Percentiles rank a stretch among this genome's conserved stretches.
phyloP scores from a whole-genome alignment of 305 asterid species.

The Solanum hybrid region DNA sequence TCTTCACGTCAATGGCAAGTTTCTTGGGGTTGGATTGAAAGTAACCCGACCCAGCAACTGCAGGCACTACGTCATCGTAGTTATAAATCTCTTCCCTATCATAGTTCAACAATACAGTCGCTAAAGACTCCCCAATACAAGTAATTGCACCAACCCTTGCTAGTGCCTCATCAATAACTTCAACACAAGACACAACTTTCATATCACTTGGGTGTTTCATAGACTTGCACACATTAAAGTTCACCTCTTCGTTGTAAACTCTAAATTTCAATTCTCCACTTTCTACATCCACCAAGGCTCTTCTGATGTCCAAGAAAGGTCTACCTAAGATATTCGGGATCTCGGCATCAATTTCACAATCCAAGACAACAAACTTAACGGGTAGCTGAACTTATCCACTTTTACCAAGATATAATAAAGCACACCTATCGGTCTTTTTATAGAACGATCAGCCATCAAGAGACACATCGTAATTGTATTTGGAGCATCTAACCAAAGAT shows the following conservation, averaged over 20 bases:
- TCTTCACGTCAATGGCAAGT: not conserved
- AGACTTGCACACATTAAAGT: not conserved
- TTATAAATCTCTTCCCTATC: not conserved
- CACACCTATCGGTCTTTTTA: not conserved
- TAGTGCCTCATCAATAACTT: not conserved
- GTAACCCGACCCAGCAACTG: not conserved
- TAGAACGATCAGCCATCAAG: not conserved
- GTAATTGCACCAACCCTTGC: not conserved
- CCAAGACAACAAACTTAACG: not conserved
- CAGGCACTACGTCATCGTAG: no score
- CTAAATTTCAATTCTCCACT: not conserved
- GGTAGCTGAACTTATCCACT: not conserved
- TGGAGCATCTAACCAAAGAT: not conserved
- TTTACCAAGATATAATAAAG: not conserved
- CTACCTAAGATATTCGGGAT: not conserved
- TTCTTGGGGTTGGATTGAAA: not conserved
- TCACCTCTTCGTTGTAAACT: not conserved
- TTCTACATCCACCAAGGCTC: not conserved
- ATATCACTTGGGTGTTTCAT: no score
- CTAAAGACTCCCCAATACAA: not conserved
- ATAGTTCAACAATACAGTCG: not conserved
- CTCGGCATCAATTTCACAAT: not conserved
- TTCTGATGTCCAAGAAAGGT: not conserved
- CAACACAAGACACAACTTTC: not conserved
- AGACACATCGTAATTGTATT: not conserved